phyloP scores from a whole-genome alignment of 495 filamentous ascomycete species.

The Diplogelasinospora grovesii region DNA sequence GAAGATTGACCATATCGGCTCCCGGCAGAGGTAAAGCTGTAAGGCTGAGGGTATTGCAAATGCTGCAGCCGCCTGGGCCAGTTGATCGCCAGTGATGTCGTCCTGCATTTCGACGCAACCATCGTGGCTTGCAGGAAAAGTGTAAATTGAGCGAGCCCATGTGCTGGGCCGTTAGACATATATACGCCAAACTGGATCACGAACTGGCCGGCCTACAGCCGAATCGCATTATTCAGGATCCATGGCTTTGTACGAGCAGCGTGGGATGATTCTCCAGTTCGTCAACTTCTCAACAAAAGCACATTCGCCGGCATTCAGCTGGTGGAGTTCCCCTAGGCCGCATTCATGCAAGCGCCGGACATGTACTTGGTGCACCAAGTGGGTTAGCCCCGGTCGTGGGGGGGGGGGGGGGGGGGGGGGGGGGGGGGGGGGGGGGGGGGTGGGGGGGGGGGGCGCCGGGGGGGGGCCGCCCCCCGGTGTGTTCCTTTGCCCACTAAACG shows the following conservation, averaged over 20 bases:
- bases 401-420: too few relatives aligned
- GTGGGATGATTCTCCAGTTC: too few relatives aligned
- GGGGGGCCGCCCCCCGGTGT: too few relatives aligned
- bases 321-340: too few relatives aligned
- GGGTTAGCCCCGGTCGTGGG: too few relatives aligned
- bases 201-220: background rate
- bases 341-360: conserved; percentile 1
- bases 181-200: background rate
- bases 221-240: conserved; percentile 1
- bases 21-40: background rate
- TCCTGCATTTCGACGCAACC: conserved; percentile 1
- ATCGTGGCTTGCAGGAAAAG: conserved; percentile 2
- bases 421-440: too few relatives aligned
- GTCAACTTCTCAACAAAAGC: too few relatives aligned
- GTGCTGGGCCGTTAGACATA: conserved; percentile 1
- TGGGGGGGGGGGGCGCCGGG: too few relatives aligned
- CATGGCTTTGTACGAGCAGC: conserved; percentile 1
- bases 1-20: too few relatives aligned
- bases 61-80: background rate
- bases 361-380: background rate
- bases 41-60: background rate
- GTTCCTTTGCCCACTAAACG: too few relatives aligned
- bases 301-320: too few relatives aligned
- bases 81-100: background rate
- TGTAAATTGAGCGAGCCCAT: background rate